phyloP scores from a whole-genome alignment of 306 rosid species.

The Sesbania bispinosa region DNA sequence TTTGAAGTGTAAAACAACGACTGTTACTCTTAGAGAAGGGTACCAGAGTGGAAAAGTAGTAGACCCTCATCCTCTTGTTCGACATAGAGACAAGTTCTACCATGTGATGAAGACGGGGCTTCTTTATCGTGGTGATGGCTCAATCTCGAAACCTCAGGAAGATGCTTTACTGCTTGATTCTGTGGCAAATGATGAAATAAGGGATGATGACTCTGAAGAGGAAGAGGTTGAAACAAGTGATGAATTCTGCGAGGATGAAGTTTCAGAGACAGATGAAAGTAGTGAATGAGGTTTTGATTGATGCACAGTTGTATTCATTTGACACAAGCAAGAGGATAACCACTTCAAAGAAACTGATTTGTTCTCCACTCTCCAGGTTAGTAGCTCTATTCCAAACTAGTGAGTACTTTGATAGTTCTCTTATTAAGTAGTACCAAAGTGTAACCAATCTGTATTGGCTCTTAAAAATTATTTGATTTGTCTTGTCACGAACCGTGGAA shows the following conservation, averaged over 20 bases:
- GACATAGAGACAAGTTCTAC: slow-evolving; percentile 64
- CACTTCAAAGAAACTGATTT: neutral
- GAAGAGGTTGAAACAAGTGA: slow-evolving; percentile 38
- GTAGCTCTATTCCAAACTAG: slow-evolving; percentile 1
- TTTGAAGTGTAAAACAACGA: slow-evolving; percentile 82
- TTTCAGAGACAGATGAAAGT: slow-evolving; percentile 32
- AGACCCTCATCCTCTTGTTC: slow-evolving; percentile 70
- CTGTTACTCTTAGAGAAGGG: slow-evolving; percentile 73
- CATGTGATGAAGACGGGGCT: slow-evolving; percentile 89
- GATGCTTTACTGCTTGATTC: neutral
- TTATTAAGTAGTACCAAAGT: neutral
- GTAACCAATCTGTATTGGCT: neutral
- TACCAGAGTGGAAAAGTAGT: slow-evolving; percentile 72
- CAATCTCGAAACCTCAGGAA: slow-evolving; percentile 31
- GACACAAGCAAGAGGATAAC: neutral
- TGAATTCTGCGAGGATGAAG: slow-evolving; percentile 44
- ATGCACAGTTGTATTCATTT: slow-evolving; percentile 6
- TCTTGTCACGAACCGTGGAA: slow-evolving; percentile 9
- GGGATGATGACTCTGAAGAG: slow-evolving; percentile 37
- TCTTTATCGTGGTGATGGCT: slow-evolving; percentile 63
- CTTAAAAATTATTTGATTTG: neutral
- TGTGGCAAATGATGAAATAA: slow-evolving; percentile 29
- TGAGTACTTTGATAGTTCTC: neutral
- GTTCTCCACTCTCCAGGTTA: slow-evolving; percentile 8
- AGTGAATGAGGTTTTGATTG: slow-evolving; percentile 19